Evolutionary conservation across 2,329 filamentous ascomycete species (phyloP), one percentile per base, ranked within the genome.

Genomic region (Diaporthe longicolla): DNA sequence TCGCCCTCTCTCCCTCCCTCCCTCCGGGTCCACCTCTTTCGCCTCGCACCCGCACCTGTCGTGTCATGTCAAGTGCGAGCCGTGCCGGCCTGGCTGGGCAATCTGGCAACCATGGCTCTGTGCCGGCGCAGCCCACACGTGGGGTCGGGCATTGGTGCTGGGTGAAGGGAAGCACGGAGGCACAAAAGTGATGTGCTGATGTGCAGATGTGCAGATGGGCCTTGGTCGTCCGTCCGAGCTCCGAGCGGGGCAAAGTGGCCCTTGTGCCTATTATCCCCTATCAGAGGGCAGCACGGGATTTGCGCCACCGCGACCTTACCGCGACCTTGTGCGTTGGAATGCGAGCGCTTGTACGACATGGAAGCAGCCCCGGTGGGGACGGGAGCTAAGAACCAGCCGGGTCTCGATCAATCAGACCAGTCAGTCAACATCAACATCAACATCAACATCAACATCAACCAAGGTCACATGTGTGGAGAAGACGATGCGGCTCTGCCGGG

Each of bases 401-500:
- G 37, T 15, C 37, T 40, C 45, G 19, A 17, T 48, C 43, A 48
- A 21, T 48, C 45, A 40, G 7, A 21, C 21, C 19, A 48, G 21
- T 21, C 45, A 7, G 13, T 19, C 43, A n/a, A n/a, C n/a, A n/a
- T n/a, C n/a, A n/a, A n/a, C n/a, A n/a, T n/a, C 43, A 70, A 24
- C 58, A 57, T 40, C 13, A 11, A 40, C 13, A 40, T 43, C 58
- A 61, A 45, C 11, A 13, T 26, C 37, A 55, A 70, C 37, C 58
- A 37, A 63, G 40, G 15, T 8, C 15, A 17, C 43, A 45, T 45
- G 32, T 63, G 74, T 75, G 74, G 74, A 72, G 74, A 73, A 52
- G 19, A 40, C 40, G 26, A 72, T 75, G 74, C 74, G 74, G 74
- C 74, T 75, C 74, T 59, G 74, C 71, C 48, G 37, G 71, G n/a